These are phyloP conservation scores for Trichosporon inkin DNA, from an alignment of 1,284 basidiomycete species.

Conservation along the genomic window DNA sequence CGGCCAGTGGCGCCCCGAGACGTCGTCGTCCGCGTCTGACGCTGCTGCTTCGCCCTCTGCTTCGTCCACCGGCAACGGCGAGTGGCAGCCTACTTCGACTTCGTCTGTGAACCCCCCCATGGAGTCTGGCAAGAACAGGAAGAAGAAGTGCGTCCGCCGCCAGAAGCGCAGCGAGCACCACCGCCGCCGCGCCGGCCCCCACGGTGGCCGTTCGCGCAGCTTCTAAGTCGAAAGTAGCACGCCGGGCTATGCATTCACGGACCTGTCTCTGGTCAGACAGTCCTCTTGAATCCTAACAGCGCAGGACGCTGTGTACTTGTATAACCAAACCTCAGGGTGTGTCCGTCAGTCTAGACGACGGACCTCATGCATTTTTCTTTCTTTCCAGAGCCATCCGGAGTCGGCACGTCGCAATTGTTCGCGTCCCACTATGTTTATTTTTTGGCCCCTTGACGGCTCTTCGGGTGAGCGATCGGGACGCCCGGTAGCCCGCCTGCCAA, in stretches of 20 bases:
- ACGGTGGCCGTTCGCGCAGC: neutral
- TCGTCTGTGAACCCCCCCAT: neutral
- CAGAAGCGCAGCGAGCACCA: neutral
- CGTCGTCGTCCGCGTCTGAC: neutral
- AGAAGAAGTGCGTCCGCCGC: conserved; percentile 9
- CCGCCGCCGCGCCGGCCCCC: neutral
- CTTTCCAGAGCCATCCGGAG: no score
- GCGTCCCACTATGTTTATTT: no score
- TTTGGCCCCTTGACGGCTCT: no score
- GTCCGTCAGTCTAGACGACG: neutral
- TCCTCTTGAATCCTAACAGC: no score
- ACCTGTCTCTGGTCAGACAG: neutral
- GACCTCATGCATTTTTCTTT: neutral
- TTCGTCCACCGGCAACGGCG: neutral
- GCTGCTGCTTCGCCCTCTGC: neutral
- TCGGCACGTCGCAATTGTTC: no score
- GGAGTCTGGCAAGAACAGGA: conserved; percentile 4
- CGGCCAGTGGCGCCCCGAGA: conserved; percentile 7
- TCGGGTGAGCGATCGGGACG: no score
- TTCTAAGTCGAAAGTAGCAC: neutral
- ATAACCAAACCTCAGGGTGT: neutral
- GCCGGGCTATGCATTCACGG: neutral
- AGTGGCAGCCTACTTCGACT: neutral
- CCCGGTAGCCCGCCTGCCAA: no score
- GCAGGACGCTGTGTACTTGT: conserved; percentile 8